Evolutionary conservation across 2,329 filamentous ascomycete genomes (phyloP).

Genomic region (Pseudofabraea citricarpa): DNA sequence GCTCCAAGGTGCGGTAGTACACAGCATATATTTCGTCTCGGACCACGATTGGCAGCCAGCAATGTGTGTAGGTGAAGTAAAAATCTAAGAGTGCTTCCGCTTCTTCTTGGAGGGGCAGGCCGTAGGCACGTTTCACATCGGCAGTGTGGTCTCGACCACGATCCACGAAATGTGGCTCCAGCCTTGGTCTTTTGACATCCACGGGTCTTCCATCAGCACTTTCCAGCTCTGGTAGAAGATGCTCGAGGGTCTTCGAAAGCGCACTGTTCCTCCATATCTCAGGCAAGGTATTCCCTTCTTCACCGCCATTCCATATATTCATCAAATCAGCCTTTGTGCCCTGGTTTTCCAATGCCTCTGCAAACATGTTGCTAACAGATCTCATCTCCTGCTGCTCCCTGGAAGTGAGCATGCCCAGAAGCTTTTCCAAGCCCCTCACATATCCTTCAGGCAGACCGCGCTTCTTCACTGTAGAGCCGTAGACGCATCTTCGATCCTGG

Average conservation of each 20-base stretch:
- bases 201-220: neutral
- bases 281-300: slow-evolving; percentile 43
- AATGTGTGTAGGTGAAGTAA: slow-evolving; percentile 69
- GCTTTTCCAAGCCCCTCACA: slow-evolving; percentile 62
- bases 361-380: slow-evolving; percentile 40
- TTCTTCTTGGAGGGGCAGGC: slow-evolving; percentile 49
- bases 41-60: slow-evolving; percentile 68
- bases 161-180: neutral
- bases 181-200: neutral
- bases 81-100: slow-evolving; percentile 49
- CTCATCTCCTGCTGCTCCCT: slow-evolving; percentile 17
- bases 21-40: slow-evolving; percentile 45
- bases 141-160: neutral
- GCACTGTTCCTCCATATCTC: slow-evolving; percentile 9
- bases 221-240: neutral
- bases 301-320: slow-evolving; percentile 1
- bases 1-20: slow-evolving; percentile 3
- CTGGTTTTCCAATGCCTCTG: neutral
- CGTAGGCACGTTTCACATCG: slow-evolving; percentile 27
- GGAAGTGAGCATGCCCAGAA: slow-evolving; percentile 37
- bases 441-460: slow-evolving; percentile 75
- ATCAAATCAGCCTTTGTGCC: slow-evolving; percentile 36
- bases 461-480: slow-evolving; percentile 66
- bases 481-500: slow-evolving; percentile 49
- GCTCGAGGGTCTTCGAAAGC: slow-evolving; percentile 5